Evolutionary conservation across 768 basidiomycete genomes (phyloP).

Genomic region (Lentinula boryana): DNA sequence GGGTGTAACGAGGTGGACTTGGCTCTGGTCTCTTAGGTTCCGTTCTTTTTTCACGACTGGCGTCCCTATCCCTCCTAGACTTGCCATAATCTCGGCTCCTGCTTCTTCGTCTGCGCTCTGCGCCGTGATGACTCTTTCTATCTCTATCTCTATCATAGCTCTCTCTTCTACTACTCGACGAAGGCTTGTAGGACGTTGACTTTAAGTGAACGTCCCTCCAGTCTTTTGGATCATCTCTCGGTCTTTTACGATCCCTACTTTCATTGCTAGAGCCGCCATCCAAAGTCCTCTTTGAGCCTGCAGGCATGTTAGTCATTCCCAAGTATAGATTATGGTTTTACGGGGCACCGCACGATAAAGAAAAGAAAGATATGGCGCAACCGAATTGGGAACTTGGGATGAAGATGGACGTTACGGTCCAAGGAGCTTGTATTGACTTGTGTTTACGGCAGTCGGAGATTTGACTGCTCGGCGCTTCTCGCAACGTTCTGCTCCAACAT

Average conservation of each 20-base stretch:
- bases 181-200: conserved; percentile 27
- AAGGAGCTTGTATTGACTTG: background rate
- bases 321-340: conserved; percentile 12
- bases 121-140: conserved; percentile 23
- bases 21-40: conserved; percentile 2
- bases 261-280: conserved; percentile 37
- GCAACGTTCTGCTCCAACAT: too few species aligned
- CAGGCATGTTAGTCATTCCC: conserved; percentile 72
- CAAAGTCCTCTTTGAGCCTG: conserved; percentile 81
- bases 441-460: background rate
- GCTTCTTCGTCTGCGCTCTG: conserved; percentile 24
- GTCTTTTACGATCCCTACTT: conserved; percentile 41
- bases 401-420: conserved; percentile 1
- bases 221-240: conserved; percentile 52
- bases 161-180: conserved; percentile 25
- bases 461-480: background rate
- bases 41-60: conserved; percentile 19
- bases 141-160: conserved; percentile 28
- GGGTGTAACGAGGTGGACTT: background rate
- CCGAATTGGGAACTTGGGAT: background rate
- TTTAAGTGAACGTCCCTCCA: conserved; percentile 68
- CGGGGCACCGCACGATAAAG: conserved; percentile 8
- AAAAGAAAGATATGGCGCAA: background rate
- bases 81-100: conserved; percentile 19
- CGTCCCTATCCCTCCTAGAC: conserved; percentile 28